These are phyloP conservation scores for Tuber magnatum DNA, from an alignment of 495 filamentous ascomycete genomes.

Conservation along the genomic window DNA sequence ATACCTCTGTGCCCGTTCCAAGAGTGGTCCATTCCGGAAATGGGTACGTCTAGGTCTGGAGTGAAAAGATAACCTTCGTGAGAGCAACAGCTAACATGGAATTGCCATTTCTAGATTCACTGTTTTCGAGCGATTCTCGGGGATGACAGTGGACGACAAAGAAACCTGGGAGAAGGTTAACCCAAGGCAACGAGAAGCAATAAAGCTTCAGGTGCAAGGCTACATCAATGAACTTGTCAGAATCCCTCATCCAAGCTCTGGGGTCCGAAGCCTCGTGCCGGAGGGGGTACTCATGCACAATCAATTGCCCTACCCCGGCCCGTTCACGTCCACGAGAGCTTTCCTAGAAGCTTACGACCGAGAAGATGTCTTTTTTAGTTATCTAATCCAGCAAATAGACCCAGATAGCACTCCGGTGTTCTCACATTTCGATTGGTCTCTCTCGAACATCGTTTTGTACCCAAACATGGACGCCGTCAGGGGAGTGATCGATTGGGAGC, in stretches of 20 bases:
- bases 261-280: conserved; percentile 8
- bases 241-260: conserved; percentile 14
- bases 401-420: conserved; percentile 11
- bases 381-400: conserved; percentile 4
- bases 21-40: conserved; percentile 8
- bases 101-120: conserved; percentile 5
- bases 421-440: conserved; percentile 15
- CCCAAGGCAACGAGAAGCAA: background rate
- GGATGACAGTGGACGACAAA: conserved; percentile 8
- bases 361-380: background rate
- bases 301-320: conserved; percentile 11
- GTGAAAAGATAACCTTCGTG: background rate
- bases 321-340: conserved; percentile 10
- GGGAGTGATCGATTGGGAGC: conserved; percentile 20
- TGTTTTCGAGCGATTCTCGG: conserved; percentile 11
- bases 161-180: conserved; percentile 8
- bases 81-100: background rate
- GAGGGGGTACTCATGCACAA: conserved; percentile 8
- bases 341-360: conserved; percentile 3
- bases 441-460: conserved; percentile 14
- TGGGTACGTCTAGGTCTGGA: background rate
- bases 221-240: conserved; percentile 5
- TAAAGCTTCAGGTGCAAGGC: conserved; percentile 9
- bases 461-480: conserved; percentile 9
- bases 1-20: conserved; percentile 9